These are phyloP conservation scores for Oryza meridionalis DNA, from an alignment of 176 grass and related monocot genomes.

Conservation along the genomic window DNA sequence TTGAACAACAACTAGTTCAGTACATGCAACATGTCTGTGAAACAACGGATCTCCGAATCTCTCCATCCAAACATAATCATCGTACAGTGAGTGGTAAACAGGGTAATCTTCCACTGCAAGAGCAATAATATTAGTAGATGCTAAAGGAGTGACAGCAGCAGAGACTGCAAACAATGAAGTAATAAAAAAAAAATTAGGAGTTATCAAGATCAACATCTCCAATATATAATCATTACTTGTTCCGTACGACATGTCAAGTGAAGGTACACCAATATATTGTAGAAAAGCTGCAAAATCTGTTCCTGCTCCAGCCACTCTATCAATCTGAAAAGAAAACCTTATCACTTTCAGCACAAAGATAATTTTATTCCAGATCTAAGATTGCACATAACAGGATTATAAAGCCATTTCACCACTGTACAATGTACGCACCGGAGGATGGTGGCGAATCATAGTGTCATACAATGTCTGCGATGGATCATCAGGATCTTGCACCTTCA, in stretches of 20 bases:
- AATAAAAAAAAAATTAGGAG: neutral
- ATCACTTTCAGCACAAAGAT: constrained; percentile 36
- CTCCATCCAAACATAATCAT: constrained; percentile 87
- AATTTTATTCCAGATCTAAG: constrained; percentile 10
- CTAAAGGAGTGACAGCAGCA: neutral
- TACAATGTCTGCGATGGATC: constrained; percentile 71
- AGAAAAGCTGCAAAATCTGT: constrained; percentile 88
- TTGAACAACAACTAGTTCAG: neutral
- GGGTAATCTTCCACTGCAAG: constrained; percentile 62
- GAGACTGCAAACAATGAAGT: neutral
- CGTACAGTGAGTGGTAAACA: constrained; percentile 87
- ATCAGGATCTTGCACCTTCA: constrained; percentile 84
- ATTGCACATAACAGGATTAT: neutral
- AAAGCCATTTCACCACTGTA: constrained; percentile 8
- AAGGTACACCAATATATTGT: constrained; percentile 83
- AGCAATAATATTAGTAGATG: constrained; percentile 19
- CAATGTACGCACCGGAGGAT: constrained; percentile 45
- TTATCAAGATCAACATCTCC: neutral
- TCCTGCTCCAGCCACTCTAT: constrained; percentile 79
- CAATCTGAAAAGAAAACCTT: constrained; percentile 62
- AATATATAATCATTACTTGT: constrained; percentile 45
- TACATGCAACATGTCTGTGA: constrained; percentile 91
- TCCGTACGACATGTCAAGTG: constrained; percentile 87
- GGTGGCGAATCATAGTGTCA: constrained; percentile 45
- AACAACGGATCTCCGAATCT: constrained; percentile 88